Evolutionary conservation across 2,329 filamentous ascomycete genomes (phyloP).

Genomic region (Phaeosphaeriaceae sp.): DNA sequence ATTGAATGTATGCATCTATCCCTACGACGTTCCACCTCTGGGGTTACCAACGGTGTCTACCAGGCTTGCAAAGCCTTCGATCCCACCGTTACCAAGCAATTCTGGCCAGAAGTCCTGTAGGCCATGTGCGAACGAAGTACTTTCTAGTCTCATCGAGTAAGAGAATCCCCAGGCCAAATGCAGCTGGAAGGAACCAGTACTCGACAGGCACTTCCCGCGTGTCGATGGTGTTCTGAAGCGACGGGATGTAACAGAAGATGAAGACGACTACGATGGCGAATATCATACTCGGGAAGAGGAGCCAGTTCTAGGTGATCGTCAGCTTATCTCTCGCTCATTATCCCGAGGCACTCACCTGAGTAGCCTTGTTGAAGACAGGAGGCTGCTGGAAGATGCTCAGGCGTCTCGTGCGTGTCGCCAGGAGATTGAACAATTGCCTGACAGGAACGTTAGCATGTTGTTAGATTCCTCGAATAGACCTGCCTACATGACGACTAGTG

Average conservation of each 20-base stretch:
- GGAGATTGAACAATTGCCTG: conserved; percentile 77
- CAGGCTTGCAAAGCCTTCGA: neutral
- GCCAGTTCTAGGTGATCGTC: conserved; percentile 62
- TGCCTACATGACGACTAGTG: conserved; percentile 75
- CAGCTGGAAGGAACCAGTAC: conserved; percentile 78
- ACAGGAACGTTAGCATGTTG: conserved; percentile 10
- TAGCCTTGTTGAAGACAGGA: conserved; percentile 68
- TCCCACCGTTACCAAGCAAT: conserved; percentile 65
- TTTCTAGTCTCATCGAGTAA: conserved; percentile 73
- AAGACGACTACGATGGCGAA: conserved; percentile 74
- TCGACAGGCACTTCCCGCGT: conserved; percentile 72
- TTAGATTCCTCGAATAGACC: neutral
- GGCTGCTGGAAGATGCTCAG: conserved; percentile 74
- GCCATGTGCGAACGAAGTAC: conserved; percentile 66
- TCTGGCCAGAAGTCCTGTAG: conserved; percentile 63
- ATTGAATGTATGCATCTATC: neutral
- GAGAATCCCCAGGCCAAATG: conserved; percentile 71
- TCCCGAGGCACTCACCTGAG: conserved; percentile 42
- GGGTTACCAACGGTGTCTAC: neutral
- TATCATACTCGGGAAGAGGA: conserved; percentile 72
- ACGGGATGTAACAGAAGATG: conserved; percentile 70
- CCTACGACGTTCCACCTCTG: neutral
- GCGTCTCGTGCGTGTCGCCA: conserved; percentile 68
- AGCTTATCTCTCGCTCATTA: neutral
- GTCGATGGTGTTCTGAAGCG: conserved; percentile 66